A percentile compares a stretch with the other conserved stretches of the same genome.
Evolutionary conservation across 2,329 filamentous ascomycete species (phyloP).

Genomic region (Claviceps monticola): DNA sequence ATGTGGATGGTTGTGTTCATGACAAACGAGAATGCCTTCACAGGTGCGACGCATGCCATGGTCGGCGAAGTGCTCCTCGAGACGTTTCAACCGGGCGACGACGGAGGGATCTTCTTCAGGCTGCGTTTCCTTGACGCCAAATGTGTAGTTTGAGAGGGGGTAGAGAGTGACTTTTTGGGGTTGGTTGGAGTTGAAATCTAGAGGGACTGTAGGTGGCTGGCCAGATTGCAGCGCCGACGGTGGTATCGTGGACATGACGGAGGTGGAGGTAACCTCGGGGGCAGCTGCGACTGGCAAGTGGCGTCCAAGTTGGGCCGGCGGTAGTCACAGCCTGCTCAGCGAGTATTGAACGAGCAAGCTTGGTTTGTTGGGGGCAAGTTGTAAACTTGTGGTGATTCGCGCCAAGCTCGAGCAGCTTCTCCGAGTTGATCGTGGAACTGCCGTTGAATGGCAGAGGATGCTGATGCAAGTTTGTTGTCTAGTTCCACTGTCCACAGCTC

Average conservation of each 20-base stretch:
- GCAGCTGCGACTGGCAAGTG: neutral
- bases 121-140: slow-evolving; percentile 95
- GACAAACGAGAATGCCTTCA: slow-evolving; percentile 92
- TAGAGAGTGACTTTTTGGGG: slow-evolving; percentile 82
- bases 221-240: slow-evolving; percentile 61
- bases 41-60: slow-evolving; percentile 96
- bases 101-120: slow-evolving; percentile 96
- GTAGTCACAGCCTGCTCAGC: neutral
- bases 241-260: slow-evolving; percentile 72
- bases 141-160: slow-evolving; percentile 96
- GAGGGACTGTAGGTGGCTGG: slow-evolving; percentile 63
- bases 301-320: neutral
- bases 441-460: neutral
- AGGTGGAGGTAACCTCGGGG: neutral
- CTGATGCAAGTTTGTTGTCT: neutral
- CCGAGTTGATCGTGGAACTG: neutral
- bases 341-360: neutral
- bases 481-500: neutral
- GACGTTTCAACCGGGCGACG: slow-evolving; percentile 74
- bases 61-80: slow-evolving; percentile 87
- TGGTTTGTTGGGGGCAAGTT: neutral
- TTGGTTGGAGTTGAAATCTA: slow-evolving; percentile 79
- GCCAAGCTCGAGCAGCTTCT: neutral
- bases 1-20: slow-evolving; percentile 98
- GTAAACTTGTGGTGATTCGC: neutral